Conservation (phyloP, 805 yeast genomes). For the Pichia phayaonensis region DNA sequence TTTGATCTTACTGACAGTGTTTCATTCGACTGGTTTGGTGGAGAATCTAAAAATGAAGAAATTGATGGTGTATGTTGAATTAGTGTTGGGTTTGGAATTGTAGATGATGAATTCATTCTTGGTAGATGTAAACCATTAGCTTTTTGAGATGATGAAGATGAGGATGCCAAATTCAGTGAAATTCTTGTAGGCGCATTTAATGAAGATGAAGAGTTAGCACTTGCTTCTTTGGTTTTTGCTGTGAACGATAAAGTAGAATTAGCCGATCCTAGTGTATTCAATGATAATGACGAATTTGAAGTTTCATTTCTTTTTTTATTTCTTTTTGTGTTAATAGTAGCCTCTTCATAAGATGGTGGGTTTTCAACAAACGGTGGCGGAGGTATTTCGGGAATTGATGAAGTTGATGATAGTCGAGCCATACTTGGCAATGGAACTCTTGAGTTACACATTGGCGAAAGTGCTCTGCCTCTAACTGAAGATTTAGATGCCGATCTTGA, state of each 20-base stretch:
- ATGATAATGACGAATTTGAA: conserved; percentile 3
- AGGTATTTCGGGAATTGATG: conserved; percentile 36
- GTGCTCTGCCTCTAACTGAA: not conserved
- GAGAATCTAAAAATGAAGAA: conserved; percentile 4
- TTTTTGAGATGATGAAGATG: not conserved
- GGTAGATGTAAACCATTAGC: not conserved
- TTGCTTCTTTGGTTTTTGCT: not conserved
- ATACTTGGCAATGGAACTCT: not conserved
- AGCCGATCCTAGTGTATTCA: conserved; percentile 17
- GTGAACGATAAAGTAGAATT: not conserved
- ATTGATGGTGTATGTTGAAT: conserved; percentile 6
- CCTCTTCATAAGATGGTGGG: conserved; percentile 27
- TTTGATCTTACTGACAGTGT: not conserved
- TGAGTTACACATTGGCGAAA: conserved; percentile 1
- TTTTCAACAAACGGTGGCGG: conserved; percentile 26
- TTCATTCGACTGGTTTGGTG: not conserved
- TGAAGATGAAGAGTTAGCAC: not conserved
- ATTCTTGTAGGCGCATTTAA: conserved; percentile 3
- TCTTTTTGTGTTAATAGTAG: conserved; percentile 5
- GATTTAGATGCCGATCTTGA: conserved; percentile 45
- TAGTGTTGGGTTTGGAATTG: not conserved
- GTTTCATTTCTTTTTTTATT: conserved; percentile 1
- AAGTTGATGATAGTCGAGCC: not conserved
- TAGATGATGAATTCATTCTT: not conserved
- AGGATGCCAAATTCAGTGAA: conserved; percentile 3